phyloP scores from a whole-genome alignment of 129 eudicot genomes.

The Centaurea solstitialis region DNA sequence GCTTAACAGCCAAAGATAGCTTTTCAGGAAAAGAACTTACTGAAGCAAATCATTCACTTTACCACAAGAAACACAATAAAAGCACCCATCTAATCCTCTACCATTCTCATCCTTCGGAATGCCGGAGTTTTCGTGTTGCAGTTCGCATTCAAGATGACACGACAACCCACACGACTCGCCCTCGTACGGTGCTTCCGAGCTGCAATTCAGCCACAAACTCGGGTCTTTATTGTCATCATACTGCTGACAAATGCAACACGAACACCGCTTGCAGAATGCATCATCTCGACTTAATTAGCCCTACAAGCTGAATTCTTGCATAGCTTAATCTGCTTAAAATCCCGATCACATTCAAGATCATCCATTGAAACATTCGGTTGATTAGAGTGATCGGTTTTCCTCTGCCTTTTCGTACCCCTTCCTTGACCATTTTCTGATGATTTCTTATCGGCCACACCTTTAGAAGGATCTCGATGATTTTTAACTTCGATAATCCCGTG shows the following conservation, averaged over 20 bases:
- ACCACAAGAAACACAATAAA: conserved; percentile 75
- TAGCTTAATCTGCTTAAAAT: conserved; percentile 6
- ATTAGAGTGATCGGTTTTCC: conserved; percentile 43
- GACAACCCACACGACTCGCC: conserved; percentile 75
- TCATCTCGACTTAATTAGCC: conserved; percentile 56
- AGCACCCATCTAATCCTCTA: conserved; percentile 58
- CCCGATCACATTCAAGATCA: conserved; percentile 22
- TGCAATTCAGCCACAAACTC: conserved; percentile 76
- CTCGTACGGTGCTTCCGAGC: conserved; percentile 61
- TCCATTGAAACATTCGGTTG: conserved; percentile 18
- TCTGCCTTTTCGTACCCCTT: conserved; percentile 57
- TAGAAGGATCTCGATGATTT: conserved; percentile 65
- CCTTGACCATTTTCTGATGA: conserved; percentile 28
- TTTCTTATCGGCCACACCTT: conserved; percentile 64
- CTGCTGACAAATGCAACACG: conserved; percentile 72
- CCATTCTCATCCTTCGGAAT: conserved; percentile 44
- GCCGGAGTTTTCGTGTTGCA: conserved; percentile 57
- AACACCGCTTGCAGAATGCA: conserved; percentile 81
- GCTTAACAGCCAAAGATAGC: too few relatives aligned
- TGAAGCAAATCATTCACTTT: conserved; percentile 74
- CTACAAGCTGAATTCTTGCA: conserved; percentile 85
- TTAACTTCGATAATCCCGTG: conserved; percentile 67
- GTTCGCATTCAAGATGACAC: conserved; percentile 82
- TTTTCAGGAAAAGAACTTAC: conserved; percentile 38
- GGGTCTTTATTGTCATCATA: conserved; percentile 92